Evolutionary conservation across 176 grass and related monocot species (phyloP).

Genomic region (Coix lacrymajobi): DNA sequence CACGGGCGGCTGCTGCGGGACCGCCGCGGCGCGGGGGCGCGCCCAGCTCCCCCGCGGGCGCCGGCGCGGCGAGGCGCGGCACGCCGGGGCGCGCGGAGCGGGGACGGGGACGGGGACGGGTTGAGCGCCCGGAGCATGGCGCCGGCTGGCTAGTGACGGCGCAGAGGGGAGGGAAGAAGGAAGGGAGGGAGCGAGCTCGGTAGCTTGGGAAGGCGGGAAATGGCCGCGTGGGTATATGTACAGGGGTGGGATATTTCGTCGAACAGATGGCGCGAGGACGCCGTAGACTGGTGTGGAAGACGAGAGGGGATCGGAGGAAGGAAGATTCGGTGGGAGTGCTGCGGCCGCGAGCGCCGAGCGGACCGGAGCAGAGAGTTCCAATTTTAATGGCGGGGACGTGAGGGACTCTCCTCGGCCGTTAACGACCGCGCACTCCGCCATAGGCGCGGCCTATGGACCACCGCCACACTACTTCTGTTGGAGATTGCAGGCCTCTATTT

Average conservation of each 20-base stretch:
- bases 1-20: constrained; percentile 53
- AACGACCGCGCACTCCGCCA: neutral
- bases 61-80: constrained; percentile 34
- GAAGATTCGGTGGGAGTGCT: constrained; percentile 65
- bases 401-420: constrained; percentile 38
- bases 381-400: constrained; percentile 38
- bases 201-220: neutral
- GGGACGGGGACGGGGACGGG: constrained; percentile 50
- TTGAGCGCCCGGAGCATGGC: constrained; percentile 61
- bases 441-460: constrained; percentile 4
- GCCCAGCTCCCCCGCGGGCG: neutral
- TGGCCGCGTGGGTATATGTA: constrained; percentile 27
- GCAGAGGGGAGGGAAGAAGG: neutral
- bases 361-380: constrained; percentile 12
- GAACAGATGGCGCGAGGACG: constrained; percentile 44
- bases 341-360: neutral
- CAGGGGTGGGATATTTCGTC: constrained; percentile 54
- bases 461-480: neutral
- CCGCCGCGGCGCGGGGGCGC: constrained; percentile 32
- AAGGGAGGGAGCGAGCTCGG: neutral
- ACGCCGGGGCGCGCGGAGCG: constrained; percentile 50
- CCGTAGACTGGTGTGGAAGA: neutral
- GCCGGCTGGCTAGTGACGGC: neutral
- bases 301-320: constrained; percentile 47
- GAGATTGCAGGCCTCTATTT: neutral